Evolutionary conservation across 2,329 filamentous ascomycete genomes (phyloP).

Genomic region (Calonectria hongkongensis): DNA sequence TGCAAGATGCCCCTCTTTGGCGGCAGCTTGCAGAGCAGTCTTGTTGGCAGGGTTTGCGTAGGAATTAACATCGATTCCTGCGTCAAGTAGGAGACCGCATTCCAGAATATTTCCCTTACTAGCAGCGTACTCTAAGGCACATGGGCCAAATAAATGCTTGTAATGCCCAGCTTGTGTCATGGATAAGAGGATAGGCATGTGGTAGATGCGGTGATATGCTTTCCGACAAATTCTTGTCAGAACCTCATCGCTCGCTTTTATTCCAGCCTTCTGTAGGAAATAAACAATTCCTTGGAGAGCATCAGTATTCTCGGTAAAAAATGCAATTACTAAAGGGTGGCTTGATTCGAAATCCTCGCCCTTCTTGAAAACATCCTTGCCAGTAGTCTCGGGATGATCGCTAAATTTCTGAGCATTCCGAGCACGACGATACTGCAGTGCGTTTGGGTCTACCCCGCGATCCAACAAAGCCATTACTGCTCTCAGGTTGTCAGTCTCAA

Average conservation of each 20-base stretch:
- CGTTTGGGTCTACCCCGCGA: constrained; percentile 7
- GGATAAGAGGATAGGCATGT: constrained; percentile 6
- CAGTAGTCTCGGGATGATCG: background rate
- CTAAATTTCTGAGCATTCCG: background rate
- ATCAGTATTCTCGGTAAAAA: background rate
- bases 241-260: background rate
- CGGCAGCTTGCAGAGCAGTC: constrained; percentile 20
- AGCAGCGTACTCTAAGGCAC: constrained; percentile 3
- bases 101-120: constrained; percentile 3
- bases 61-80: constrained; percentile 12
- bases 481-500: constrained; percentile 10
- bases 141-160: background rate
- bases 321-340: constrained; percentile 8
- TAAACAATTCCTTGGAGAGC: background rate
- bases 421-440: constrained; percentile 1
- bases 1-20: background rate
- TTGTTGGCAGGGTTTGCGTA: background rate
- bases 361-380: background rate
- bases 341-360: constrained; percentile 20
- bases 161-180: constrained; percentile 11
- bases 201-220: background rate
- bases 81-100: constrained; percentile 3
- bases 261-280: constrained; percentile 5
- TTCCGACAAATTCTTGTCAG: background rate
- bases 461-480: constrained; percentile 13